Evolutionary conservation across 1,139 yeast genomes (phyloP), one percentile per base, ranked within the genome.

Genomic region (Hansenula lynferdii): DNA sequence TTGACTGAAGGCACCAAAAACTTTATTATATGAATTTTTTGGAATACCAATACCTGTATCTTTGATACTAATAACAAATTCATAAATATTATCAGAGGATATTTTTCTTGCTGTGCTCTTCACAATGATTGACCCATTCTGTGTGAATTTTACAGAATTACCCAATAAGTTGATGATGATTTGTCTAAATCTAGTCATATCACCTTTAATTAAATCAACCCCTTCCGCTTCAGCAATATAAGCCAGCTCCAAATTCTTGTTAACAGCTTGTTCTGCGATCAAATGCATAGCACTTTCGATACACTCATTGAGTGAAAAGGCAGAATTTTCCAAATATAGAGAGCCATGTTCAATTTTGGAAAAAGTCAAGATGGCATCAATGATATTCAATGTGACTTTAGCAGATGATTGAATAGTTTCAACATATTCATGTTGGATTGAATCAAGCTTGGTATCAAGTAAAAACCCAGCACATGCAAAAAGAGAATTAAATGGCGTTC

Each of bases 31-130:
- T 4, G 76, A 66, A 34, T 64, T 67, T 36, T 64, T 62, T 3
- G 80, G 78, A 34, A 77, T 77, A 6, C 84, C 83, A 43, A 77
- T 76, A n/a, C 84, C 83, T 0, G 82, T 73, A 48, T 77, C 84
- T 33, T 64, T 60, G n/a, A 75, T 77, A 3, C 63, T 53, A 8
- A 75, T 56, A 5, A 55, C 51, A 41, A 74, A 60, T 43, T 72
- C 76, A 42, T 64, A 69, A 14, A 77, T 57, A 32, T 62, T 61
- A 25, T 59, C 64, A 4, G 54, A 35, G 4, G 62, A 53, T 1
- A 64, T 56, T 36, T 52, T 52, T 14, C 58, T 60, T 1, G 73
- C 67, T 14, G 51, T 49, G 1, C 71, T 58, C 36, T 62, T 67
- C 6, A 77, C 67, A 4, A 65, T 56, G 27, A 77, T 67, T 42